Base-by-base conservation (phyloP, 768 basidiomycete species). In the Asterophora lycoperdoides region DNA sequence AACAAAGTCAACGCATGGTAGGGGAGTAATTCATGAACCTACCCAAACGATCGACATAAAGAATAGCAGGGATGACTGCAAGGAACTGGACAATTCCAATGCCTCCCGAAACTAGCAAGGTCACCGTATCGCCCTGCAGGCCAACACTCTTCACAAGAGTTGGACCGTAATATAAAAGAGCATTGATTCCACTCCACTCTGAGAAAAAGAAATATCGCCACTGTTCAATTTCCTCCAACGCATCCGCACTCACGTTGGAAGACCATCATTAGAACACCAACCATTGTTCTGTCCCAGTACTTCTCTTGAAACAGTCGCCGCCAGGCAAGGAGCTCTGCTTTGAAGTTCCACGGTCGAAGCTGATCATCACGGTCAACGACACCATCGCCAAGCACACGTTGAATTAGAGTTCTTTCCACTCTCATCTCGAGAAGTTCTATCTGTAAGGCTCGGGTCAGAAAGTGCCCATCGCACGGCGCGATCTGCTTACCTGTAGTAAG, bases 161-260 rank as follows among this genome's bases (percentile, higher is more conserved):
- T 1, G 89, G 89, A 0, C 88, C 89, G 56, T 89, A 92, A 57
- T 91, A 92, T 7, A 91, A 69, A 28, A 92, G 61, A 8, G 89
- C 88, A 58, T 91, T 92, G 53, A 91, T 92, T 1, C 89, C 89
- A 49, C 81, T 84, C 89, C 89, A 91, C 68, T 91, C 88, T 91
- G 57, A 11, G 47, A 13, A n/a, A 41, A 10, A 41, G 7, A 4
- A 23, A 29, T n/a, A 11, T 11, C 23, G 23, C 6, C 23, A 23
- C 23, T 23, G 10, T 4, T 8, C 5, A 11, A n/a, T 3, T 9
- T 18, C n/a, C 1, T 13, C 40, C 17, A 14, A 9, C 30, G 19
- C 17, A 1, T 23, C 30, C 26, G 11, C n/a, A 66, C 82, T 34
- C 55, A 88, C 89, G 89, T 65, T 92, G 89, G 57, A 90, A 91